Conservation (phyloP, 2,329 filamentous ascomycete genomes). For the Neopestalotiopsis clavispora region DNA sequence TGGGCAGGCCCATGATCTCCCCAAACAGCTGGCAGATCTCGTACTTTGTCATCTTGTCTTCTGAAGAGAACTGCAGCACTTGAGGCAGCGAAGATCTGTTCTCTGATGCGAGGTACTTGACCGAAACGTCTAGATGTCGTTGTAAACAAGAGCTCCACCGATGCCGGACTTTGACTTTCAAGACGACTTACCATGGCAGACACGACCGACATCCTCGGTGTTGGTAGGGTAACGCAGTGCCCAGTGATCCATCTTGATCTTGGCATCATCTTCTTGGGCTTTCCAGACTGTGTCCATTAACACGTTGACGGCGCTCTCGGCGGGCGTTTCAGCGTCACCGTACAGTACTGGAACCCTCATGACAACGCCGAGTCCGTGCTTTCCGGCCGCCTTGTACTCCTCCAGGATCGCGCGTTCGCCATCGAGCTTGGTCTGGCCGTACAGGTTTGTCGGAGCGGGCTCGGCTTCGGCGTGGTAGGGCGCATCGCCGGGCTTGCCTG, state of each 20-base stretch:
- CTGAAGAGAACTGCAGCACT: constrained; percentile 84
- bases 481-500: constrained; percentile 76
- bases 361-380: constrained; percentile 65
- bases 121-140: constrained; percentile 64
- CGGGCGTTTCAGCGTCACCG: constrained; percentile 70
- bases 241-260: constrained; percentile 85
- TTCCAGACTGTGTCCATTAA: constrained; percentile 80
- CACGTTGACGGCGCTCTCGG: constrained; percentile 83
- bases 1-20: constrained; percentile 77
- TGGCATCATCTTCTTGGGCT: constrained; percentile 65
- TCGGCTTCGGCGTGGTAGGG: constrained; percentile 73
- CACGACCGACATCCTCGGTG: constrained; percentile 82
- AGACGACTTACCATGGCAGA: constrained; percentile 65
- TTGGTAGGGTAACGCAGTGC: constrained; percentile 85
- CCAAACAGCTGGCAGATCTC: constrained; percentile 81
- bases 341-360: constrained; percentile 86
- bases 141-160: background rate
- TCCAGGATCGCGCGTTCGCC: constrained; percentile 70
- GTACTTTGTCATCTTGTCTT: constrained; percentile 88
- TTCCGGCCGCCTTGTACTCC: constrained; percentile 54
- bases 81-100: constrained; percentile 62
- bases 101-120: constrained; percentile 64
- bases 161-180: no score
- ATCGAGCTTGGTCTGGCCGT: constrained; percentile 65
- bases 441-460: constrained; percentile 78